phyloP scores from a whole-genome alignment of 2,329 filamentous ascomycete genomes.

The Penicillium sp. region DNA sequence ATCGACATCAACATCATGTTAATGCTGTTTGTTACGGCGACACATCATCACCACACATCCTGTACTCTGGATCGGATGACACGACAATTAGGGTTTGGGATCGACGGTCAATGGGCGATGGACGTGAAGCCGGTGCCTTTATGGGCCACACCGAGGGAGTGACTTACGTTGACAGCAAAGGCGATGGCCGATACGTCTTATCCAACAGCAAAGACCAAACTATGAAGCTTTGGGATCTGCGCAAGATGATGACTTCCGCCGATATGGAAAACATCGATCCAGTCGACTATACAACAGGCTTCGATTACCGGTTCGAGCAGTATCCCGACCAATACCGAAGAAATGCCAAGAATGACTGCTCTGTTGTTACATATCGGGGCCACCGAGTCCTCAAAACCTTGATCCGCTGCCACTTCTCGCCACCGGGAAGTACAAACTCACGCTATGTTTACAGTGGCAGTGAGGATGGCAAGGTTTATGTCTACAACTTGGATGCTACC shows the following conservation, averaged over 20 bases:
- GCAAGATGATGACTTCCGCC: conserved; percentile 78
- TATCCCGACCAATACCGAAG: conserved; percentile 55
- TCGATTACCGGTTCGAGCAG: conserved; percentile 61
- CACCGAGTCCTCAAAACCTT: conserved; percentile 86
- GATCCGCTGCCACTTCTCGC: conserved; percentile 93
- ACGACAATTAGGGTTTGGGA: conserved; percentile 96
- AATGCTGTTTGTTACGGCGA: conserved; percentile 97
- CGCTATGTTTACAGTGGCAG: conserved; percentile 92
- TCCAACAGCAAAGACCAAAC: conserved; percentile 95
- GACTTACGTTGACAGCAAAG: conserved; percentile 74
- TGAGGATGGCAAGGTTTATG: conserved; percentile 81
- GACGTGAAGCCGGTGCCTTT: conserved; percentile 63
- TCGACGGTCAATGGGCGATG: conserved; percentile 65
- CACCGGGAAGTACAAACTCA: conserved; percentile 78
- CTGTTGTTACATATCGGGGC: conserved; percentile 86
- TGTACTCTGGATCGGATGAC: conserved; percentile 95
- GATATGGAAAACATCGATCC: conserved; percentile 54
- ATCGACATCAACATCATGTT: conserved; percentile 79
- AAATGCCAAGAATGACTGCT: conserved; percentile 79
- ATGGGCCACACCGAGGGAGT: conserved; percentile 64
- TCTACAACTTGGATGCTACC: conserved; percentile 93
- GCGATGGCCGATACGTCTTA: conserved; percentile 83
- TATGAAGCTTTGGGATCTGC: conserved; percentile 94
- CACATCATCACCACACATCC: conserved; percentile 79
- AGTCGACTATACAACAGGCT: conserved; percentile 55